Percentiles rank a stretch among this genome's conserved stretches.
Evolutionary conservation across 2,329 filamentous ascomycete species (phyloP).

Genomic region (Capronia epimyces): DNA sequence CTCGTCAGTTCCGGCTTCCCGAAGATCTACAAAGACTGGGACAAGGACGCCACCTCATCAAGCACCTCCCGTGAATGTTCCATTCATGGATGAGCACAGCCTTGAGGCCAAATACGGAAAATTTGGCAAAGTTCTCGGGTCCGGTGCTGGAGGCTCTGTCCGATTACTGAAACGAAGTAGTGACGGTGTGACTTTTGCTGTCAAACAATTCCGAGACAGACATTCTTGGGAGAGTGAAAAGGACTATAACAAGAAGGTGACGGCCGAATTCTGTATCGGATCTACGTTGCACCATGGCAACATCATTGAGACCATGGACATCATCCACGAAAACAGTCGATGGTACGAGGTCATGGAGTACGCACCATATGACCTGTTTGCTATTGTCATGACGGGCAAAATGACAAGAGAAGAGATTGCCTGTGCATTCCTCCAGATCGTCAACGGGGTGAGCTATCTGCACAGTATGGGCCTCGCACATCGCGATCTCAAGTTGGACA

Average conservation of each 20-base stretch:
- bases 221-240: conserved; percentile 91
- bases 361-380: conserved; percentile 90
- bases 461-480: conserved; percentile 94
- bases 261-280: conserved; percentile 95
- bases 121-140: conserved; percentile 86
- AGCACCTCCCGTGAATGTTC: conserved; percentile 51
- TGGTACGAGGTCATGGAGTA: conserved; percentile 99
- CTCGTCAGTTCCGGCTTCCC: conserved; percentile 48
- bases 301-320: conserved; percentile 95
- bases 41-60: conserved; percentile 53
- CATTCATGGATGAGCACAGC: conserved; percentile 91
- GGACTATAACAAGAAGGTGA: conserved; percentile 97
- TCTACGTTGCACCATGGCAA: conserved; percentile 96
- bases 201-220: conserved; percentile 90
- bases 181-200: conserved; percentile 89
- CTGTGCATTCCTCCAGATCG: conserved; percentile 87
- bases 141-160: conserved; percentile 90
- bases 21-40: conserved; percentile 49
- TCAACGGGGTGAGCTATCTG: conserved; percentile 89
- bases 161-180: conserved; percentile 88
- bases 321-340: conserved; percentile 84
- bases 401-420: conserved; percentile 89
- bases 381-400: conserved; percentile 97
- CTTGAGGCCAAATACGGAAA: conserved; percentile 90
- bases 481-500: conserved; percentile 92